Conservation (phyloP, 73 alveolate species). For the Tetrahymena elliotti region DNA sequence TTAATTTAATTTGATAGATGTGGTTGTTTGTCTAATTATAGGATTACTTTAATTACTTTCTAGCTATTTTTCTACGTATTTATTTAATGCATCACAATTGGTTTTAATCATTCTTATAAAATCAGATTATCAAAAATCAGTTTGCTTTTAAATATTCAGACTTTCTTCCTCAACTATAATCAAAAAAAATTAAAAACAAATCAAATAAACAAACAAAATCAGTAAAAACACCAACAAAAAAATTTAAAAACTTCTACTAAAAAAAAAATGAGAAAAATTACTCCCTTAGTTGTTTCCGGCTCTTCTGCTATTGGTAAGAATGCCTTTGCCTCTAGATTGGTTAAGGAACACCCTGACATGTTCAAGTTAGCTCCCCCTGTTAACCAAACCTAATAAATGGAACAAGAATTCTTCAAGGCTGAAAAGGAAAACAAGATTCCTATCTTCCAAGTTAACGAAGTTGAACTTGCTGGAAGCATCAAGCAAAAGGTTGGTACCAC, state of each 20-base stretch:
- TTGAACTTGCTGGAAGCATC: background rate
- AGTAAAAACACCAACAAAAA: background rate
- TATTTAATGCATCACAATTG: background rate
- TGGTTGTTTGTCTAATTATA: background rate
- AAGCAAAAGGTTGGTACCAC: background rate
- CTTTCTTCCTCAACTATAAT: background rate
- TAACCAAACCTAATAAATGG: background rate
- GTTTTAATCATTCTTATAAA: background rate
- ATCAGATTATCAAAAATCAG: background rate
- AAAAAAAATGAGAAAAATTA: background rate
- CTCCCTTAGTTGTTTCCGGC: background rate
- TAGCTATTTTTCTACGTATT: background rate
- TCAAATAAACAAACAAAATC: background rate
- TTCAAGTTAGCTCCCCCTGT: background rate
- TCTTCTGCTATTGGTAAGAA: background rate
- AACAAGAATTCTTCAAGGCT: background rate
- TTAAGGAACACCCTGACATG: background rate
- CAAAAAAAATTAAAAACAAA: background rate
- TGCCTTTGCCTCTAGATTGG: background rate
- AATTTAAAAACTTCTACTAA: background rate
- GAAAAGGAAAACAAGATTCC: slow-evolving; percentile 1
- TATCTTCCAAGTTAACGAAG: background rate
- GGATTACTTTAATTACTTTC: background rate
- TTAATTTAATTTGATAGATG: background rate
- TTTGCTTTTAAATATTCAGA: background rate